These are phyloP conservation scores for Saturnispora saitoi DNA, from an alignment of 805 yeast genomes.

Conservation along the genomic window DNA sequence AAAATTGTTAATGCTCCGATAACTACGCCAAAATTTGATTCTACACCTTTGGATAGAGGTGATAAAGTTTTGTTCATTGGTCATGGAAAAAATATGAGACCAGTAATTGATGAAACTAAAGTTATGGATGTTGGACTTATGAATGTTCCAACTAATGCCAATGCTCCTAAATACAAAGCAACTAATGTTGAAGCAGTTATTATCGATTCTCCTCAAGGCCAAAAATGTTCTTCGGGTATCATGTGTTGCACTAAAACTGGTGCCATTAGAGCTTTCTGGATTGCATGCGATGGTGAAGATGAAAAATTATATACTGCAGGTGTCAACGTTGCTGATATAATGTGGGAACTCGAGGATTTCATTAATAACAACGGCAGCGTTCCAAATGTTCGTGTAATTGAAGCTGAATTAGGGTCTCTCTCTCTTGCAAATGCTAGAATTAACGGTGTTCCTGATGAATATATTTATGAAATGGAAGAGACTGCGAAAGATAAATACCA, in stretches of 20 bases:
- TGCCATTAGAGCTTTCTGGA: conserved; percentile 75
- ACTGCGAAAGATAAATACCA: conserved; percentile 52
- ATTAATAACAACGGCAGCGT: conserved; percentile 32
- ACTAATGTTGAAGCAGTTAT: conserved; percentile 72
- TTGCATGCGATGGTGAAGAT: conserved; percentile 73
- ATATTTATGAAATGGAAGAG: conserved; percentile 62
- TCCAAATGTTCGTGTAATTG: conserved; percentile 61
- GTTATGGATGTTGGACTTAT: conserved; percentile 71
- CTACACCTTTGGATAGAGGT: conserved; percentile 57
- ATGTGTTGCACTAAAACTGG: conserved; percentile 65
- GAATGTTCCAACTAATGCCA: conserved; percentile 59
- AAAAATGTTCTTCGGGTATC: conserved; percentile 69
- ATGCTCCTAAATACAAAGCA: conserved; percentile 76
- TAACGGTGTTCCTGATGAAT: conserved; percentile 78
- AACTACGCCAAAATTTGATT: conserved; percentile 54
- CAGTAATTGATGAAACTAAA: conserved; percentile 64
- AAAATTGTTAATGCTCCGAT: conserved; percentile 61
- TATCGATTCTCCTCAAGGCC: conserved; percentile 62
- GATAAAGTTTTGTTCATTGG: conserved; percentile 75
- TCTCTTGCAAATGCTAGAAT: conserved; percentile 70
- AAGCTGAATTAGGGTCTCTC: conserved; percentile 66
- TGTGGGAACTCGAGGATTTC: conserved; percentile 46
- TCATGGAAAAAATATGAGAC: conserved; percentile 58
- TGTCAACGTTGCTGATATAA: conserved; percentile 61
- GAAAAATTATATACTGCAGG: conserved; percentile 65